Percentiles rank a stretch among this genome's conserved stretches.
Evolutionary conservation across 495 filamentous ascomycete genomes (phyloP).

Genomic region (Penicillium lagena): DNA sequence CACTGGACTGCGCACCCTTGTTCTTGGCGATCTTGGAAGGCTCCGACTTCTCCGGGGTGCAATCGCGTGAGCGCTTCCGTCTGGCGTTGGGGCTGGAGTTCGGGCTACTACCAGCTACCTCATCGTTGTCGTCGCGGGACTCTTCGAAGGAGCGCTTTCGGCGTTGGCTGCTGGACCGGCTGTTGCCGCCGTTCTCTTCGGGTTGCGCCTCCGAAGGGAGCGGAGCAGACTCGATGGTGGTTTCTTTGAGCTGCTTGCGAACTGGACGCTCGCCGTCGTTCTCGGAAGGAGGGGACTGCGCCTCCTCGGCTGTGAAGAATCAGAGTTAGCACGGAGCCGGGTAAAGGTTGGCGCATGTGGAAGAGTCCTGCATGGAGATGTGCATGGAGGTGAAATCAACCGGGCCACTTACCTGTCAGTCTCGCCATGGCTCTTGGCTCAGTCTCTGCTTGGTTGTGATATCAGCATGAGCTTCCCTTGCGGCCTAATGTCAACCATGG

Average conservation of each 20-base stretch:
- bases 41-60: conserved; percentile 8
- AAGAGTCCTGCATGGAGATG: no score
- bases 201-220: not conserved
- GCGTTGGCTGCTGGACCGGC: conserved; percentile 27
- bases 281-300: conserved; percentile 32
- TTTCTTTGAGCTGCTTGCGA: conserved; percentile 56
- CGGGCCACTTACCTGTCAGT: not conserved
- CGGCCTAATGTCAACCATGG: no score
- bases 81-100: conserved; percentile 4
- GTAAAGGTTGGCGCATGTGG: no score
- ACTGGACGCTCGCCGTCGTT: conserved; percentile 51
- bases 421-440: not conserved
- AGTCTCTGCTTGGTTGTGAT: no score
- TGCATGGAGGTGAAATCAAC: no score
- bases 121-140: conserved; percentile 5
- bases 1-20: conserved; percentile 1
- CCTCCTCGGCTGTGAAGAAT: conserved; percentile 15
- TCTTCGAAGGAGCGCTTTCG: conserved; percentile 56
- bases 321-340: no score
- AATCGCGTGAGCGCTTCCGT: conserved; percentile 44
- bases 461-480: not conserved
- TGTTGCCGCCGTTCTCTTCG: conserved; percentile 6
- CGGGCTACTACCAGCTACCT: conserved; percentile 7
- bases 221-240: conserved; percentile 43
- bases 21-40: not conserved